Percentiles rank a stretch among this genome's conserved stretches.
Evolutionary conservation across 169 alveolate genomes (phyloP).

Genomic region (Theileria equi): DNA sequence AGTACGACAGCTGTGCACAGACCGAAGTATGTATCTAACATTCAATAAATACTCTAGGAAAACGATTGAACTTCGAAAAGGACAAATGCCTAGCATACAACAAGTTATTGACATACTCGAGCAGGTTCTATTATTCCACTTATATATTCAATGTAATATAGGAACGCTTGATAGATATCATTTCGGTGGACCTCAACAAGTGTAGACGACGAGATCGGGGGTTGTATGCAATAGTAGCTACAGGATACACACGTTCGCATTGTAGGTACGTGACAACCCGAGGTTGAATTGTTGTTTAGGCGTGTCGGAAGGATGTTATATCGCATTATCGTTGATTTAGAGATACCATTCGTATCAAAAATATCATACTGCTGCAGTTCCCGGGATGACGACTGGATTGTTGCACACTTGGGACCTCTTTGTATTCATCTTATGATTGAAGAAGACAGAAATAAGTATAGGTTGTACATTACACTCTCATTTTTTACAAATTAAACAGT

Average conservation of each 20-base stretch:
- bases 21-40: background rate
- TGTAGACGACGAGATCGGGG: conserved; percentile 79
- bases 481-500: conserved; percentile 1
- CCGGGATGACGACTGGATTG: conserved; percentile 76
- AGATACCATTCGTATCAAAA: conserved; percentile 73
- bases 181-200: conserved; percentile 71
- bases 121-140: conserved; percentile 58
- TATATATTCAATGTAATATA: background rate
- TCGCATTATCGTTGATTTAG: conserved; percentile 66
- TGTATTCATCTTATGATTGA: conserved; percentile 71
- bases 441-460: conserved; percentile 64
- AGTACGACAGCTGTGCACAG: conserved; percentile 32
- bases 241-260: conserved; percentile 73
- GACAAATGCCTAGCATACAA: conserved; percentile 77
- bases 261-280: conserved; percentile 49
- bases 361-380: conserved; percentile 72
- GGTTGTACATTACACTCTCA: conserved; percentile 3
- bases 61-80: conserved; percentile 65
- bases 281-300: conserved; percentile 17
- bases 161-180: conserved; percentile 60
- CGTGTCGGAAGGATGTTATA: conserved; percentile 72
- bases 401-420: conserved; percentile 77
- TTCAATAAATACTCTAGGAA: conserved; percentile 12
- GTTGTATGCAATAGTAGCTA: conserved; percentile 73
- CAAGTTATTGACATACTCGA: conserved; percentile 73